phyloP scores from a whole-genome alignment of 164 flowering plant species.

The Pachysandra terminalis region DNA sequence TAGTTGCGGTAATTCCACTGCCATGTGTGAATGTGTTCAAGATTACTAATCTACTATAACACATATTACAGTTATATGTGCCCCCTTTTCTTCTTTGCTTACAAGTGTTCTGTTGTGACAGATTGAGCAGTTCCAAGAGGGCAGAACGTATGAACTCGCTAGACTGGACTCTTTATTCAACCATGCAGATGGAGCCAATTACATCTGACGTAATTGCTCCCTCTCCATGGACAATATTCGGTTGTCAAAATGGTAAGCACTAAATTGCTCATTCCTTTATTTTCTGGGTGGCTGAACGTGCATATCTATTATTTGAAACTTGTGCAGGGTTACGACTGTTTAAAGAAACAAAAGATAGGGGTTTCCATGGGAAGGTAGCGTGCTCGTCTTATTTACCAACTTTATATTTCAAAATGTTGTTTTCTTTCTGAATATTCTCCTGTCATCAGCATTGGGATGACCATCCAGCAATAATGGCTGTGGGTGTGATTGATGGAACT shows the following conservation, averaged over 20 bases:
- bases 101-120: conserved; percentile 18
- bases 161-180: conserved; percentile 65
- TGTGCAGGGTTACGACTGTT: conserved; percentile 76
- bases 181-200: conserved; percentile 40
- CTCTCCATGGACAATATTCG: conserved; percentile 90
- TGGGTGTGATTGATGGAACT: conserved; percentile 80
- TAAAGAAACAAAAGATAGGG: conserved; percentile 80
- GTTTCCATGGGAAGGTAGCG: conserved; percentile 36
- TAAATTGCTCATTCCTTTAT: background rate
- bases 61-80: no score
- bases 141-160: conserved; percentile 29
- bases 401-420: conserved; percentile 1
- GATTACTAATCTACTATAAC: no score
- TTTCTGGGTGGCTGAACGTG: conserved; percentile 6
- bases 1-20: no score
- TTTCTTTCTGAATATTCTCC: conserved; percentile 14
- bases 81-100: background rate
- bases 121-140: conserved; percentile 41
- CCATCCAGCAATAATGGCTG: conserved; percentile 97
- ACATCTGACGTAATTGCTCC: conserved; percentile 86
- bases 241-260: conserved; percentile 76
- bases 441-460: conserved; percentile 66
- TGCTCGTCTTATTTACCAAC: background rate
- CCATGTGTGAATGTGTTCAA: no score
- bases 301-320: background rate